A percentile compares a stretch with the other conserved stretches of the same genome.
Evolutionary conservation across 768 basidiomycete genomes (phyloP).

Genomic region (Brasilioporus rufonigricans): DNA sequence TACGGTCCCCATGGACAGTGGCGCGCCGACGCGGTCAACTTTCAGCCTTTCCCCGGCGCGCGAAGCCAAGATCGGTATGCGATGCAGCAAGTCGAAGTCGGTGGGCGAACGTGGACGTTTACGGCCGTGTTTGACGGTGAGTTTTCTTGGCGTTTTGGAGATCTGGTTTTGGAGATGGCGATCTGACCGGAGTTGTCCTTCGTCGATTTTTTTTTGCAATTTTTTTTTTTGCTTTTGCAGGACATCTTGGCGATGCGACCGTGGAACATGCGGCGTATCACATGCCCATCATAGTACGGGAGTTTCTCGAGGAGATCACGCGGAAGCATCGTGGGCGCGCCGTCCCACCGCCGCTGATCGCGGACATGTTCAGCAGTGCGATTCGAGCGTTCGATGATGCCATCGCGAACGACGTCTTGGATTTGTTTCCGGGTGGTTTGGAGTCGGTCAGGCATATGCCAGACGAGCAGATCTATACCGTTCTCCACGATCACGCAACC

Average conservation of each 20-base stretch:
- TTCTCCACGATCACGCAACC: slow-evolving; percentile 62
- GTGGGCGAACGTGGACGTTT: slow-evolving; percentile 58
- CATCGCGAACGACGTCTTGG: slow-evolving; percentile 62
- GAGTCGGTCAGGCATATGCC: slow-evolving; percentile 49
- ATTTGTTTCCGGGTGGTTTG: slow-evolving; percentile 57
- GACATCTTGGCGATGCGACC: slow-evolving; percentile 67
- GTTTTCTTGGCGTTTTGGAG: too few relatives aligned
- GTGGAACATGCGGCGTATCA: slow-evolving; percentile 68
- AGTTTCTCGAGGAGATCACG: slow-evolving; percentile 48
- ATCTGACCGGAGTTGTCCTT: not conserved
- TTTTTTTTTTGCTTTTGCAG: slow-evolving; percentile 30
- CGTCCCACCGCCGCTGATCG: slow-evolving; percentile 48
- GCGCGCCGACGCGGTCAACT: slow-evolving; percentile 62
- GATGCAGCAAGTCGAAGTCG: slow-evolving; percentile 53
- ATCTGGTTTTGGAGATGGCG: too few relatives aligned
- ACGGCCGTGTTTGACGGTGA: slow-evolving; percentile 70
- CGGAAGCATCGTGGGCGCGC: slow-evolving; percentile 37
- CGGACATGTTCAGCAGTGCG: slow-evolving; percentile 54
- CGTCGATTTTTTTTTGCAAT: too few relatives aligned
- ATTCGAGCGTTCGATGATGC: slow-evolving; percentile 64
- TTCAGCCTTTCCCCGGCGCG: slow-evolving; percentile 56
- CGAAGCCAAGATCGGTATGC: slow-evolving; percentile 65
- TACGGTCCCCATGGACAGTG: slow-evolving; percentile 38
- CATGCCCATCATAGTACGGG: slow-evolving; percentile 62
- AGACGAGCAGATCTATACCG: slow-evolving; percentile 52